Evolutionary conservation across 257 asterid genomes (phyloP), one percentile per base, ranked within the genome.

Genomic region (Linderniella brevidens): DNA sequence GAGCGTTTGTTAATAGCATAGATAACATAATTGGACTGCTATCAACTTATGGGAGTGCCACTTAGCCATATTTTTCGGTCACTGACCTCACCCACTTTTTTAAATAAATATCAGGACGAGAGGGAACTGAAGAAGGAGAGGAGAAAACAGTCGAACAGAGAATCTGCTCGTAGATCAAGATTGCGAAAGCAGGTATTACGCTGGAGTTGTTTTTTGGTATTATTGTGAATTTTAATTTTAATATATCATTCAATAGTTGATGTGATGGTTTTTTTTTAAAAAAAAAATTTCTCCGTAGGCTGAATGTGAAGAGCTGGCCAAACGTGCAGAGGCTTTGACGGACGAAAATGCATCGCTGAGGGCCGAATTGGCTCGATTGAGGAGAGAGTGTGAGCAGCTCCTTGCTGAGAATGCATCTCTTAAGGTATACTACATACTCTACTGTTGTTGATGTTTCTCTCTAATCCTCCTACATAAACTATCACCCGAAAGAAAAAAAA

Each of bases 91-190:
- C 4, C 32, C 6, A 25, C 32, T 25, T 25, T 25, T n/a, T n/a
- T n/a, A n/a, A n/a, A 6, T 25, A 25, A 25, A 25, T 6, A 6
- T 56, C 79, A 86, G 96, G 93, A 81, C 64, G 93, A 81, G 63
- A 78, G 93, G 66, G 93, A 86, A 66, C 78, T 86, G 41, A 86
- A 86, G 67, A 75, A 86, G 68, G 92, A 86, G 78, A 75, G 80
- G 69, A 79, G 96, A 73, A 86, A 86, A 64, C 94, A 86, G 77
- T 86, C 96, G 16, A 86, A 86, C 69, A 66, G 96, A 73, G 96
- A 86, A 77, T 82, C 96, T 52, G 96, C 96, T 42, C 94, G 96
- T 41, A 74, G 96, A 25, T 86, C 96, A 50, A 73, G 96, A 70
- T 62, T 82, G 65, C 93, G 94, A 58, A 86, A 86, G 66, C 96